Evolutionary conservation across 2,329 filamentous ascomycete genomes (phyloP), one percentile per base, ranked within the genome.

Genomic region (Didymella glomerata): DNA sequence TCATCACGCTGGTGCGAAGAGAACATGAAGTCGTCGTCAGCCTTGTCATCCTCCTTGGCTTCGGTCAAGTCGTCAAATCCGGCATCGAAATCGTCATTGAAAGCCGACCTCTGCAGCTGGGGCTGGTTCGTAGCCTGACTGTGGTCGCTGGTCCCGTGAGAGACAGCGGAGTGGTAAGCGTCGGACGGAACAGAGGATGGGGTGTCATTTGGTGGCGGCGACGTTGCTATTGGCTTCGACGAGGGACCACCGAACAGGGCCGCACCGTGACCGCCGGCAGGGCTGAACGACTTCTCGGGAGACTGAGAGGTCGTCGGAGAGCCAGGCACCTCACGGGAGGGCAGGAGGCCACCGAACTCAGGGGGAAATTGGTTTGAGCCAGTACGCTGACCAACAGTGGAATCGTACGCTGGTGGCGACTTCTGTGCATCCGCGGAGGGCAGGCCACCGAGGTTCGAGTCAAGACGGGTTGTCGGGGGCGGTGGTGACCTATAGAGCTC

Each of bases 1-100:
- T 86, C 87, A 18, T 88, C 90, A 44, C 87, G 85, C 48, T 80
- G 79, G 60, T 79, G 76, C 22, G 79, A 78, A 30, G 88, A 90
- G 62, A 93, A 90, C 69, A 89, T 88, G 78, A 93, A 92, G 64
- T 94, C 91, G 58, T 94, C 91, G 58, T 93, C 91, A 24, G 85
- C 88, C 48, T 89, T 81, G 54, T 83, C 81, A 7, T 78, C 90
- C 76, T 95, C 92, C 73, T 92, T 92, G 44, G 92, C 92, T 70
- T 96, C 92, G 60, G 92, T 88, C 16, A 96, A 85, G 54, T 91
- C 91, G 68, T 92, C 90, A 67, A 95, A 95, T 41, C 92, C 91
- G 64, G 89, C 86, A 48, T 92, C 91, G 60, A 93, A 86, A 49
- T 93, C 90, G 54, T 85, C 83, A 61, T 91, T 88, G 73, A 93